Base-by-base conservation (phyloP, 345 rosid genomes). In the Lepidium africanum region DNA sequence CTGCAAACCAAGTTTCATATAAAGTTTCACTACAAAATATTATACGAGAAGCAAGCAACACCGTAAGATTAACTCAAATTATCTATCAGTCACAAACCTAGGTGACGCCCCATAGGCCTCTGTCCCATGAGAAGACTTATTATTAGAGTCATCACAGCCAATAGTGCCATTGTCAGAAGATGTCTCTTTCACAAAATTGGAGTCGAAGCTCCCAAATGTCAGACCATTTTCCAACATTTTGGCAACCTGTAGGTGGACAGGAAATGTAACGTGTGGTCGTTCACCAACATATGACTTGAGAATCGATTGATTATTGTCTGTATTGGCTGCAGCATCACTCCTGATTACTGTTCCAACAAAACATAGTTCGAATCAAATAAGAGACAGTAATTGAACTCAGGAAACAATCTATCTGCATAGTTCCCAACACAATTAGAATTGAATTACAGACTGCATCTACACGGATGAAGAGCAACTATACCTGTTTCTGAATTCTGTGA, bases 171-270 rank as follows among this genome's bases (percentile, higher is more conserved):
- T 62, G 33, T 73, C 67, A 42, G 41, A 72, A 67, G 68, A 74
- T 58, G 66, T 35, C 7, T 37, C 36, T 45, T 79, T 83, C 19
- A 71, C 48, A 72, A 83, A 70, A 76, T 41, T 67, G 67, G 83
- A 55, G 70, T 65, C 89, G 65, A 91, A 87, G 81, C 91, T 91
- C 81, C 97, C 97, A 84, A 91, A 91, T 59, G 85, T 82, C 73
- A 91, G 76, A 19, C 92, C 92, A 74, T 78, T 86, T 69, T 82
- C 85, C 32, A 89, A 73, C 73, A 80, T 86, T 76, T 87, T 86
- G 43, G 92, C 77, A 42, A 79, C 89, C 76, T 82, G 80, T 71
- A 89, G 85, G 84, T 86, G 96, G 75, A 71, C 76, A 7, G 97
- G 94, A 46, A 91, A 91, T 36, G 84, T 91, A 17, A 91, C 96